Base-by-base conservation (phyloP, 257 asterid genomes). In the Petrea volubilis region DNA sequence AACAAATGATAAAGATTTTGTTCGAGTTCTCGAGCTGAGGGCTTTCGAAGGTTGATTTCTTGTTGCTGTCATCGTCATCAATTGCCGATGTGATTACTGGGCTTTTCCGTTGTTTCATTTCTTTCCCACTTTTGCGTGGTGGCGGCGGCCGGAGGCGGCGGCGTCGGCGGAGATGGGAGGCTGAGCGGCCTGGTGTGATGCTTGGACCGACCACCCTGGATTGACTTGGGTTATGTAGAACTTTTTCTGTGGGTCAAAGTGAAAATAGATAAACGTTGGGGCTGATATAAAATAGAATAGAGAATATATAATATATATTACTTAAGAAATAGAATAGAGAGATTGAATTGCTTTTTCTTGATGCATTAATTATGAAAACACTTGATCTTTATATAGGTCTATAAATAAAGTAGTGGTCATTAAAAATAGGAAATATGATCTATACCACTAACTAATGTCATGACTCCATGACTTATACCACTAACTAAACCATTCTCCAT, bases 1-100 rank as follows among this genome's bases (percentile, higher is more conserved):
- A 74, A 60, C 94, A 87, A 4, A 82, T 25, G n/a, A 74, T 13
- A 69, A 89, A 89, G 6, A 91, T 76, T 29, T 71, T 84, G 68
- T 36, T 57, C 7, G 76, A 75, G 13, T 7, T 47, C 24, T 62
- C 43, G 58, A 9, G 62, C 17, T 43, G 31, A 75, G 56, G 74
- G 69, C 36, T 70, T 60, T 10, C 36, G 43, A 74, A 34, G 64
- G 71, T 50, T 67, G 17, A 52, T 57, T 80, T 71, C 46, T 55
- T 53, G 50, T 8, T 21, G 58, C 21, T 33, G 20, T 53, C 82
- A 33, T 70, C 70, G 11, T 64, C 71, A 49, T 52, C 12, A 3
- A n/a, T n/a, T n/a, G 73, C 60, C 17, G 80, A 68, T 68, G 31
- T 5, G 27, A 8, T 56, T 56, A 53, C 60, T 50, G 62, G 43